Evolutionary conservation across 257 asterid genomes (phyloP).

Genomic region (Nicotiana noctiflora): DNA sequence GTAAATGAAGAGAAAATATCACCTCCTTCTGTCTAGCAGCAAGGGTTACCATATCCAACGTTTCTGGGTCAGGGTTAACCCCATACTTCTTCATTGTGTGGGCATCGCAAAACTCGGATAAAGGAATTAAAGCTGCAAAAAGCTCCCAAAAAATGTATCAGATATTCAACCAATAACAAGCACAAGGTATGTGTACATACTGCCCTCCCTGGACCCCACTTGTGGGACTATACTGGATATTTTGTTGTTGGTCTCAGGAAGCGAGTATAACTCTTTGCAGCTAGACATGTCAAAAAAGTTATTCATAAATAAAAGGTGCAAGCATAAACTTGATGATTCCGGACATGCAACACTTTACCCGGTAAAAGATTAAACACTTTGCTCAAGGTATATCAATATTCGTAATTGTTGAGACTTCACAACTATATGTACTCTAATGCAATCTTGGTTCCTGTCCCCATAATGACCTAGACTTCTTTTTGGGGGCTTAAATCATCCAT

Average conservation of each 20-base stretch:
- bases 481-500: too few species aligned
- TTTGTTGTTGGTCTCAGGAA: neutral
- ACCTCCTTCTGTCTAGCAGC: slow-evolving; percentile 73
- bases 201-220: too few species aligned
- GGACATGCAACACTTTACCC: neutral
- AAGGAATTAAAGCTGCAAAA: slow-evolving; percentile 68
- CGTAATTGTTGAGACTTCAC: neutral
- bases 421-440: neutral
- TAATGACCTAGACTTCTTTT: neutral
- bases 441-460: neutral
- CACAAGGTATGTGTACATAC: neutral
- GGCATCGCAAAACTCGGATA: slow-evolving; percentile 45
- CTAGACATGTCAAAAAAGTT: neutral
- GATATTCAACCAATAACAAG: neutral
- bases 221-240: too few species aligned
- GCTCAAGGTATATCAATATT: neutral
- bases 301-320: neutral
- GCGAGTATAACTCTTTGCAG: neutral
- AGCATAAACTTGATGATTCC: neutral
- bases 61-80: slow-evolving; percentile 53
- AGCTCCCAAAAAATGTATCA: neutral
- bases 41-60: slow-evolving; percentile 49
- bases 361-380: neutral
- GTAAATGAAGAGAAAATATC: neutral
- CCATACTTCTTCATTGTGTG: slow-evolving; percentile 63